Evolutionary conservation across 345 rosid species (phyloP), one percentile per base, ranked within the genome.

Genomic region (Erysimum cheiranthoides): DNA sequence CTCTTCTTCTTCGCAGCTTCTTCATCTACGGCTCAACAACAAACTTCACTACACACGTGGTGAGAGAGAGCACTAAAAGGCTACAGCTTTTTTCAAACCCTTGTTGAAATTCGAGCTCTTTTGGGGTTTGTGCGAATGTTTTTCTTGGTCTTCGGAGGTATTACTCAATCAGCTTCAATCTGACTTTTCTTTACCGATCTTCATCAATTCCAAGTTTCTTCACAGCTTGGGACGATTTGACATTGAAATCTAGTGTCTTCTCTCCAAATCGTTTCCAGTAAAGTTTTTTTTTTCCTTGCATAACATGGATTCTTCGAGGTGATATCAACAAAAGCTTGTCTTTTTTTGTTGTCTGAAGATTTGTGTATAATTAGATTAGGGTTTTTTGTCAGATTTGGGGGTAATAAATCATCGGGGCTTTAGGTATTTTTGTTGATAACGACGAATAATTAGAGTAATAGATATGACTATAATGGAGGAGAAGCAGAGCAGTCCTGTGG

Each of bases 391-490:
- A 65, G 76, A 65, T 71, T 61, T 57, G 56, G 80, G 68, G 67
- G 49, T 28, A 51, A 14, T 3, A 58, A 39, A 14, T 36, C 1
- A 69, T 69, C 70, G 43, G 51, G 52, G 66, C n/a, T 56, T 70
- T 68, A 31, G 63, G 46, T 67, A 0, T 4, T 32, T 42, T 58
- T 40, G 31, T 73, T 73, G 78, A 73, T 73, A 67, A 67, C 74
- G 78, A 73, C 66, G 66, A 73, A 5, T 52, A 78, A 28, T 18
- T 67, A 8, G 2, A 60, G 51, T 40, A 35, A 7, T 6, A 49
- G 6, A 16, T 40, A 78, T 72, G 77, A 74, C 74, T 63, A 58
- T 74, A 59, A 76, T 82, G 81, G 83, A 84, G 68, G 66, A 74
- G 60, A 66, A 76, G 35, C 25, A 75, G 68, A 40, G 36, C 46